phyloP scores from a whole-genome alignment of 2,329 filamentous ascomycete genomes.

The Penicillium occitanis region DNA sequence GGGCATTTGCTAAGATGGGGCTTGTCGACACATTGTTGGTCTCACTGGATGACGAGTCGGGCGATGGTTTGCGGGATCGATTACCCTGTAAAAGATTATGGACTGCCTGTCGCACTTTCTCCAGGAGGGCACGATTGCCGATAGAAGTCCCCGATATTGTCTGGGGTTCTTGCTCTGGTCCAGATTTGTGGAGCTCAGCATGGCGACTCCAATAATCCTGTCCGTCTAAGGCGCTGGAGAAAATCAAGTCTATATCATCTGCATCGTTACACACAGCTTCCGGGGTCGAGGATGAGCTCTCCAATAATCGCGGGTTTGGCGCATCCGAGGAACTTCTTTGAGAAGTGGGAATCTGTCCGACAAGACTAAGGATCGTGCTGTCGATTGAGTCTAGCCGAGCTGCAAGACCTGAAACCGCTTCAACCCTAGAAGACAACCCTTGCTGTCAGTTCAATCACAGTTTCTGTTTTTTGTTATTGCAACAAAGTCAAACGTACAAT shows the following conservation, averaged over 20 bases:
- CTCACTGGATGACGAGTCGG: not conserved
- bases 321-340: not conserved
- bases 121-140: not conserved
- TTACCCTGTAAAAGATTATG: conserved; percentile 1
- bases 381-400: conserved; percentile 7
- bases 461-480: not conserved
- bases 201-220: conserved; percentile 4
- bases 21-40: not conserved
- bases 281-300: not conserved
- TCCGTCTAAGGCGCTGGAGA: not conserved
- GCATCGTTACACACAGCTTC: not conserved
- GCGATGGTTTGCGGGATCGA: conserved; percentile 1
- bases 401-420: conserved; percentile 3
- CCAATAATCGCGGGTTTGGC: not conserved
- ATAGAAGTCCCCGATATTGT: conserved; percentile 7
- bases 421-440: not conserved
- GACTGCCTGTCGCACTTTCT: conserved; percentile 3
- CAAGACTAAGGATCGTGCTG: conserved; percentile 1
- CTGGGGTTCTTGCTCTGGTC: conserved; percentile 2
- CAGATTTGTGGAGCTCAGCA: conserved; percentile 7
- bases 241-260: conserved; percentile 10
- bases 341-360: conserved; percentile 4
- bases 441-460: not conserved
- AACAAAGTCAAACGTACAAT: not conserved
- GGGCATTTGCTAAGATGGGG: not conserved